Evolutionary conservation across 768 basidiomycete species (phyloP), one percentile per base, ranked within the genome.

Genomic region (Auricularia sp.): DNA sequence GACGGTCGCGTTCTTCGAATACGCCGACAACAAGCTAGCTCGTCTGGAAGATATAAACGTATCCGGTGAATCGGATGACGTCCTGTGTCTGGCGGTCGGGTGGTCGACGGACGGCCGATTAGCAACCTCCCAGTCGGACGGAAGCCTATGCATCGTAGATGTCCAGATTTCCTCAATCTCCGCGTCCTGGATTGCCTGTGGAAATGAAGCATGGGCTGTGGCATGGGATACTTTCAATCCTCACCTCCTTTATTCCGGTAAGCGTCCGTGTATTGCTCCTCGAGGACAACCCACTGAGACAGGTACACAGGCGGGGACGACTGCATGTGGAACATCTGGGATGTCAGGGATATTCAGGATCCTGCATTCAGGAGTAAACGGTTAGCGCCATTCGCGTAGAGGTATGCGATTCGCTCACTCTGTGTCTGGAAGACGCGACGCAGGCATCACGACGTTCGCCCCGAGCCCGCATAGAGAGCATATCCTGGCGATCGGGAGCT

Each of bases 131-230:
- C 79, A 92, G 14, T 98, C 95, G 0, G 82, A 89, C 68, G 94
- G 94, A 3, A 80, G 77, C 1, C 73, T 96, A 16, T 82, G 85
- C n/a, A 78, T 89, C 21, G 76, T 90, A 29, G 72, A 42, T 81
- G 82, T 11, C 75, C 75, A n/a, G 78, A 83, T 5, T 75, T 78
- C 1, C 71, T 72, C 71, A 0, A 73, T 88, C 3, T 76, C 77
- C 3, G 75, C 82, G 33, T 80, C 79, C 1, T 98, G 94, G 94
- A 79, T 84, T 65, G 95, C 92, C 1, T 97, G 98, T 70, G 92
- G 94, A 65, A 86, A 87, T 70, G 97, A 99, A 72, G 90, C 95
- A 0, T 99, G 97, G 97, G 85, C 93, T 61, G 86, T 89, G 1
- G 86, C 90, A 1, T 98, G 93, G 88, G 84, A 98, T 70, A 87